Conservation (phyloP, 805 yeast genomes). For the Ogataea sp. region DNA sequence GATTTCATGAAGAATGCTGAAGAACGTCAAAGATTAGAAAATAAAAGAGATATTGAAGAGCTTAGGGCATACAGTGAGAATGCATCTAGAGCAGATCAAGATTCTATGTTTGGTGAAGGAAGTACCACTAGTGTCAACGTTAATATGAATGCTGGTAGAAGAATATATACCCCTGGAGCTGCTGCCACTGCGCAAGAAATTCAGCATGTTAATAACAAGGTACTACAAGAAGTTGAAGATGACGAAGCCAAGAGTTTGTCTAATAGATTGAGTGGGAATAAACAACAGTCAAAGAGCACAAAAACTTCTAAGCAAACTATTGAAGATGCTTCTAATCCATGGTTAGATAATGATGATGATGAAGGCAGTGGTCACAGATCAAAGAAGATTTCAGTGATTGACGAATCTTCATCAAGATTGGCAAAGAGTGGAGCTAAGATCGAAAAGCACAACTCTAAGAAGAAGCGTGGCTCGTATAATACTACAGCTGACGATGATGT, state of each 20-base stretch:
- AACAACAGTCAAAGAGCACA: slow-evolving; percentile 1
- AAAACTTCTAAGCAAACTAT: not conserved
- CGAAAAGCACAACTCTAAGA: slow-evolving; percentile 21
- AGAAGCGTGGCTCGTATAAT: slow-evolving; percentile 25
- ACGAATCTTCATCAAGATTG: slow-evolving; percentile 39
- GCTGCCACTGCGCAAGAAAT: slow-evolving; percentile 29
- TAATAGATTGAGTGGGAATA: slow-evolving; percentile 25
- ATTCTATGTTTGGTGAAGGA: slow-evolving; percentile 23
- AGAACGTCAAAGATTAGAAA: slow-evolving; percentile 52
- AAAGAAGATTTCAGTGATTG: slow-evolving; percentile 36
- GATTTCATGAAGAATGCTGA: slow-evolving; percentile 93
- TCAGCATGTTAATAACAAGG: slow-evolving; percentile 26
- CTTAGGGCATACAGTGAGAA: slow-evolving; percentile 40
- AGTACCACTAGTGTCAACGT: slow-evolving; percentile 37
- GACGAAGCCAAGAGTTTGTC: slow-evolving; percentile 42
- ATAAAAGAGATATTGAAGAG: slow-evolving; percentile 42
- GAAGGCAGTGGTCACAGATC: slow-evolving; percentile 27
- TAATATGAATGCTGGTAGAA: slow-evolving; percentile 64
- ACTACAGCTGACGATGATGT: slow-evolving; percentile 28
- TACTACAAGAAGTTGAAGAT: slow-evolving; percentile 36
- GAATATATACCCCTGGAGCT: slow-evolving; percentile 66
- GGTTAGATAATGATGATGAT: slow-evolving; percentile 32
- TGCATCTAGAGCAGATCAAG: slow-evolving; percentile 33
- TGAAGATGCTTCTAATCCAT: slow-evolving; percentile 36
- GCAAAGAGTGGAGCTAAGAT: slow-evolving; percentile 41